These are phyloP conservation scores for Xylaria curta DNA, from an alignment of 495 filamentous ascomycete genomes.

Conservation along the genomic window DNA sequence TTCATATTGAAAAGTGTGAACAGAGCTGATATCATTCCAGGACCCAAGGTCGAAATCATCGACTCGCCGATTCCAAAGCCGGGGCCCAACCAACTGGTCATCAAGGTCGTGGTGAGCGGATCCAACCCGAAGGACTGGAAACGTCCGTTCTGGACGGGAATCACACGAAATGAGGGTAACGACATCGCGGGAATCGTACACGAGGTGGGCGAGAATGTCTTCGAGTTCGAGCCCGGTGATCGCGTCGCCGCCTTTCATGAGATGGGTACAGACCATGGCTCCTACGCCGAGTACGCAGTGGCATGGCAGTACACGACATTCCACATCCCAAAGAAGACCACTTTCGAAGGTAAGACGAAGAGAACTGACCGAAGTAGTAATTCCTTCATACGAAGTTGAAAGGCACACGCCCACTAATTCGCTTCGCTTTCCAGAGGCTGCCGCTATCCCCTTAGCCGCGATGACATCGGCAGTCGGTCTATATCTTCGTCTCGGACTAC, in stretches of 20 bases:
- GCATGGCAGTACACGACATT: constrained; percentile 71
- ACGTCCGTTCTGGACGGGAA: constrained; percentile 33
- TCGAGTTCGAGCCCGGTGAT: constrained; percentile 69
- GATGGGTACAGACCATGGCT: constrained; percentile 57
- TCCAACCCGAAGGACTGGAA: constrained; percentile 88
- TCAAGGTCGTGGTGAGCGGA: constrained; percentile 70
- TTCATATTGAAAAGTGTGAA: background rate
- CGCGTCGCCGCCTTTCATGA: constrained; percentile 75
- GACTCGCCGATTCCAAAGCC: constrained; percentile 70
- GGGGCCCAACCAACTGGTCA: constrained; percentile 68
- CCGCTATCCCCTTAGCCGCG: constrained; percentile 74
- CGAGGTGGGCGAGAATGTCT: constrained; percentile 65
- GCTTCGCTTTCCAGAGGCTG: constrained; percentile 58
- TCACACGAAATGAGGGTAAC: constrained; percentile 65
- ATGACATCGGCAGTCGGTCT: constrained; percentile 75
- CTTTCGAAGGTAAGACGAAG: constrained; percentile 64
- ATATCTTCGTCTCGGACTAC: constrained; percentile 63
- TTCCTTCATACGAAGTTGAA: background rate
- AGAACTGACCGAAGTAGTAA: background rate
- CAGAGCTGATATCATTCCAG: constrained; percentile 27
- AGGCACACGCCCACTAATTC: too few species aligned
- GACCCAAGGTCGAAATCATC: constrained; percentile 63
- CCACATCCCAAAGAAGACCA: constrained; percentile 66
- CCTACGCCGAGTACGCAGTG: constrained; percentile 75
- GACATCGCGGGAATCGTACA: constrained; percentile 75